Conservation (phyloP, 306 rosid genomes). For the Cucurbita ficifolia region DNA sequence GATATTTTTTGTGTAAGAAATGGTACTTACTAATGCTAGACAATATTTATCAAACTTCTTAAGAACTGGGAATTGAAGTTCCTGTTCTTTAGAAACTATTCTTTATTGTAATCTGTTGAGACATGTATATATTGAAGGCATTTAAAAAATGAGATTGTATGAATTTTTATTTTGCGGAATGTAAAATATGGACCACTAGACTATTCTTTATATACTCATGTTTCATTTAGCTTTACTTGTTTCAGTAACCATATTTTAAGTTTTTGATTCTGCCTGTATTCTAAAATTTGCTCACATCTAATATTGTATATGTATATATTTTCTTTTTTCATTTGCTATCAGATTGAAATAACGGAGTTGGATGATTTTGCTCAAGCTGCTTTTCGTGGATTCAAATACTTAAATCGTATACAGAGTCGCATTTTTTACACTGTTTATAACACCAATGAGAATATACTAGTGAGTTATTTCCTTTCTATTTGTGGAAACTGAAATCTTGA, state of each 20-base stretch:
- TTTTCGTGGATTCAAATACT: conserved; percentile 71
- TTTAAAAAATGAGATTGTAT: neutral
- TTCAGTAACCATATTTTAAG: neutral
- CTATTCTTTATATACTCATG: neutral
- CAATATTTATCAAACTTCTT: neutral
- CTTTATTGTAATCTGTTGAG: neutral
- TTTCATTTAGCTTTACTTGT: neutral
- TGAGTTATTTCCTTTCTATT: conserved; percentile 26
- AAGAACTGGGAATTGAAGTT: neutral
- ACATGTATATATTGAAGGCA: neutral
- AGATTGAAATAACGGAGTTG: conserved; percentile 80
- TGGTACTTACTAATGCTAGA: neutral
- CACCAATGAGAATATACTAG: conserved; percentile 86
- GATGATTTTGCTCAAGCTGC: conserved; percentile 99
- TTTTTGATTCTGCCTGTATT: conserved; percentile 7
- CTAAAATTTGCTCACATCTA: conserved; percentile 6
- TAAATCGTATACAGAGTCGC: conserved; percentile 88
- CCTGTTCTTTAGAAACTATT: neutral
- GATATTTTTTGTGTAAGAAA: neutral
- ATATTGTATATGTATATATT: neutral
- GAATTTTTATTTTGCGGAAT: neutral
- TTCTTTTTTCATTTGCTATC: conserved; percentile 17
- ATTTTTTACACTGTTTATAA: conserved; percentile 74
- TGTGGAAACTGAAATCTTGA: neutral
- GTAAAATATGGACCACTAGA: neutral